phyloP scores from a whole-genome alignment of 257 asterid species.

The Plantago major region DNA sequence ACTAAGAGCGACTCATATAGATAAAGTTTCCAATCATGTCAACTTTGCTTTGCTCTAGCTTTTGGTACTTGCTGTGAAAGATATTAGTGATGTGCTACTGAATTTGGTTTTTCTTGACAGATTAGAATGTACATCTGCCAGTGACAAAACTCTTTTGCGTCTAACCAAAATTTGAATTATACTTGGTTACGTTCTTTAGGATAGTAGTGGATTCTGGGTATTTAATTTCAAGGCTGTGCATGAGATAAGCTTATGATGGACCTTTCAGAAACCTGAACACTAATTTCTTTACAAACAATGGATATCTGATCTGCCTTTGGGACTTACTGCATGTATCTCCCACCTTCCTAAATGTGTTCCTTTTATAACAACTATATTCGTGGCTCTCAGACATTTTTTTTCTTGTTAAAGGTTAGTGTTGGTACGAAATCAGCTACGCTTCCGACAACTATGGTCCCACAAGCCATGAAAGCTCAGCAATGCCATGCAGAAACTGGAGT shows the following conservation, averaged over 20 bases:
- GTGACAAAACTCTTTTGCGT: too few species aligned
- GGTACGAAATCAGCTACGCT: conserved; percentile 30
- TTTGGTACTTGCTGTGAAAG: too few species aligned
- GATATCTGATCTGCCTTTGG: conserved; percentile 14
- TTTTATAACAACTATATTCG: background rate
- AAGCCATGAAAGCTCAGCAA: conserved; percentile 32
- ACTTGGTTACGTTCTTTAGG: too few species aligned
- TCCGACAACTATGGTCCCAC: conserved; percentile 27
- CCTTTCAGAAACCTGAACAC: conserved; percentile 6
- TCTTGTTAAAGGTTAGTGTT: conserved; percentile 41
- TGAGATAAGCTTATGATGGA: conserved; percentile 8
- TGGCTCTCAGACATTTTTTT: background rate
- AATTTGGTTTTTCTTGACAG: too few species aligned
- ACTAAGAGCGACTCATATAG: too few species aligned
- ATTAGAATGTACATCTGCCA: too few species aligned
- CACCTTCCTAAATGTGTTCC: conserved; percentile 3
- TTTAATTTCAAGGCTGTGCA: conserved; percentile 10
- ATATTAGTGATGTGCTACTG: too few species aligned
- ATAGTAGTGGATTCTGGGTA: background rate
- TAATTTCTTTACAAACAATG: conserved; percentile 8
- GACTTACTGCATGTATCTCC: conserved; percentile 9
- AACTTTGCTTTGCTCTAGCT: too few species aligned
- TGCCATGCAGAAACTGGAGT: conserved; percentile 33
- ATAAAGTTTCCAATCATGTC: too few species aligned
- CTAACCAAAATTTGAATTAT: too few species aligned